These are phyloP conservation scores for Penicillium malachiteum DNA, from an alignment of 495 filamentous ascomycete species.

Conservation along the genomic window DNA sequence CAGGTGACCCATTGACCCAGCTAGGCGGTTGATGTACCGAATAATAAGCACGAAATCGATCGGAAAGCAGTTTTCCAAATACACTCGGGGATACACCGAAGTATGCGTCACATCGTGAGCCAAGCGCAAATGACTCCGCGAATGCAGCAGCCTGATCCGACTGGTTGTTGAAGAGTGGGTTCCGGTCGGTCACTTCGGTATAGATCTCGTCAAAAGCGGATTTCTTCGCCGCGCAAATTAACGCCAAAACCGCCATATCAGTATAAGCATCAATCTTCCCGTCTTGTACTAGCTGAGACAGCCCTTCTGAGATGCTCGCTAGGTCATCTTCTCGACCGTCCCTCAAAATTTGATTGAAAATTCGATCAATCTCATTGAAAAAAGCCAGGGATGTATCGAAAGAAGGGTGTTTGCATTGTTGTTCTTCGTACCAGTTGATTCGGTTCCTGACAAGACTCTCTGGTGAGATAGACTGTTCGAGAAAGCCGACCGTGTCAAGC, in stretches of 20 bases:
- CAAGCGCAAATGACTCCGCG: constrained; percentile 59
- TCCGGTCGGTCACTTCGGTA: constrained; percentile 57
- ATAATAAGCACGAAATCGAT: constrained; percentile 52
- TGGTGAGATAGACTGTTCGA: constrained; percentile 43
- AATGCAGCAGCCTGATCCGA: constrained; percentile 61
- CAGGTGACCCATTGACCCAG: constrained; percentile 50
- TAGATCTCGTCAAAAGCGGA: constrained; percentile 60
- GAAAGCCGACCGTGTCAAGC: constrained; percentile 49
- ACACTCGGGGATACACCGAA: constrained; percentile 55
- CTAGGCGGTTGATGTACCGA: constrained; percentile 48
- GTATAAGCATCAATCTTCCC: constrained; percentile 44
- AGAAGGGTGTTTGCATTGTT: constrained; percentile 45
- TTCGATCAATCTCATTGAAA: constrained; percentile 46
- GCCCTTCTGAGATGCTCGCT: constrained; percentile 34
- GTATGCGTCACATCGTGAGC: constrained; percentile 60
- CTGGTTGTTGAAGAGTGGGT: constrained; percentile 56
- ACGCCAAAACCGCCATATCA: constrained; percentile 52
- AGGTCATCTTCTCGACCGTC: constrained; percentile 42
- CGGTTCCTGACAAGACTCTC: constrained; percentile 45
- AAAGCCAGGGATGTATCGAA: constrained; percentile 35
- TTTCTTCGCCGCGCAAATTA: constrained; percentile 58
- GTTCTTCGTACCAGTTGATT: constrained; percentile 51
- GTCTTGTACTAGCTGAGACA: constrained; percentile 37
- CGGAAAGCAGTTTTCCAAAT: constrained; percentile 56
- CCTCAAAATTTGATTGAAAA: constrained; percentile 41